Conservation (phyloP, 139 green algal genomes). For the Chlorella sp. region DNA sequence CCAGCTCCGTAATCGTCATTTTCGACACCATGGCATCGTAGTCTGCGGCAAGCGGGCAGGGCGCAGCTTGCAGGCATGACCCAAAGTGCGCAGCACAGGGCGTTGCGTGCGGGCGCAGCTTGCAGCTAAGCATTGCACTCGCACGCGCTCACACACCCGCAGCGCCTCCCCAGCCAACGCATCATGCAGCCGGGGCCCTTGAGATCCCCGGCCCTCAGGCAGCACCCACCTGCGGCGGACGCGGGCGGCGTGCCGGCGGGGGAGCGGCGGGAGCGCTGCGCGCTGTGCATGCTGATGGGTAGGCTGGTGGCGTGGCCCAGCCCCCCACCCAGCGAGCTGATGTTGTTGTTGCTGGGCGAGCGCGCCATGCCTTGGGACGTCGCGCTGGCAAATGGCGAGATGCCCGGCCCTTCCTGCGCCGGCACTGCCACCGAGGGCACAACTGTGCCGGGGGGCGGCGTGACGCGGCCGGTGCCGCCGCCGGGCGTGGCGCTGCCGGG, state of each 20-base stretch:
- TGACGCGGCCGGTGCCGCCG: neutral
- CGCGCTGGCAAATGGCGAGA: constrained; percentile 10
- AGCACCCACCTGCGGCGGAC: neutral
- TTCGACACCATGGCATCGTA: neutral
- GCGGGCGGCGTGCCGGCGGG: neutral
- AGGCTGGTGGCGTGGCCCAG: neutral
- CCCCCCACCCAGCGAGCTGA: neutral
- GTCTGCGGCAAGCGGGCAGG: neutral
- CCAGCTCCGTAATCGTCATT: constrained; percentile 11
- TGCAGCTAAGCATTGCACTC: too few relatives aligned
- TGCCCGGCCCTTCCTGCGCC: neutral
- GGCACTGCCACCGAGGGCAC: neutral
- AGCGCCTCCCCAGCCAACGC: too few relatives aligned
- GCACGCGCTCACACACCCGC: too few relatives aligned
- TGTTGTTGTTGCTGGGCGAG: constrained; percentile 1
- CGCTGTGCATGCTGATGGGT: neutral
- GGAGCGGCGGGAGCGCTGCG: neutral
- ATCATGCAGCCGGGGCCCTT: too few relatives aligned
- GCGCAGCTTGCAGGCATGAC: neutral
- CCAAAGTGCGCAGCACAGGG: too few relatives aligned
- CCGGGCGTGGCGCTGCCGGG: neutral
- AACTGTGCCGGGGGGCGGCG: neutral
- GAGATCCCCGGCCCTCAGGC: too few relatives aligned
- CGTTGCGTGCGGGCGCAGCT: too few relatives aligned
- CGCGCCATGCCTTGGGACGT: constrained; percentile 11